Conservation (phyloP, 257 asterid species). For the Salvia miltiorrhiza region DNA sequence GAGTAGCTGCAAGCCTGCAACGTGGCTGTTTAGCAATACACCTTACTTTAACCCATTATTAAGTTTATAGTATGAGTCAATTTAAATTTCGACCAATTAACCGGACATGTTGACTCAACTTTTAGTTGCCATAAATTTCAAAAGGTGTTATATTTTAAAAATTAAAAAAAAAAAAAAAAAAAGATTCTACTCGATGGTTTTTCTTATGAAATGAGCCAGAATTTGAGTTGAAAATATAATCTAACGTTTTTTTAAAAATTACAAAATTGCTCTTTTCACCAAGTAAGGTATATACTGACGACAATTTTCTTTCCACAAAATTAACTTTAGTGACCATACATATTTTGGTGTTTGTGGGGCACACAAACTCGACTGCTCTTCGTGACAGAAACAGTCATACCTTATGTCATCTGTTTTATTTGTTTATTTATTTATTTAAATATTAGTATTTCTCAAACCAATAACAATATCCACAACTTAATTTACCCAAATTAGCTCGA, state of each 20-base stretch:
- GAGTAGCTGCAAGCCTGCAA: too few relatives aligned
- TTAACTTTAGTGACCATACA: neutral
- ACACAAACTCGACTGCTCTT: neutral
- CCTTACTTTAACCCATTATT: too few relatives aligned
- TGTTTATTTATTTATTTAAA: too few relatives aligned
- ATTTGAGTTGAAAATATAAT: neutral
- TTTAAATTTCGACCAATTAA: too few relatives aligned
- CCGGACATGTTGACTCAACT: too few relatives aligned
- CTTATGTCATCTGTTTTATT: neutral
- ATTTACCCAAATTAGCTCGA: constrained; percentile 9
- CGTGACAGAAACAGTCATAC: neutral
- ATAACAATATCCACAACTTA: constrained; percentile 23
- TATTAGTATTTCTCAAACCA: constrained; percentile 6
- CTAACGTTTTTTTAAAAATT: neutral
- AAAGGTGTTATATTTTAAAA: too few relatives aligned
- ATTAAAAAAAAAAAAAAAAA: too few relatives aligned
- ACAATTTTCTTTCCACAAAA: too few relatives aligned
- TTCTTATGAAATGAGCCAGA: neutral
- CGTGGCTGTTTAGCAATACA: too few relatives aligned
- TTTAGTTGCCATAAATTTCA: too few relatives aligned
- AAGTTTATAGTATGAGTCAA: too few relatives aligned
- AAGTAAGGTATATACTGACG: neutral
- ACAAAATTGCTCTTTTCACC: neutral
- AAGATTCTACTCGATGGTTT: too few relatives aligned
- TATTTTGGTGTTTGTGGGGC: neutral